Conservation (phyloP, 2,329 filamentous ascomycete species). For the Neopestalotiopsis sp. region DNA sequence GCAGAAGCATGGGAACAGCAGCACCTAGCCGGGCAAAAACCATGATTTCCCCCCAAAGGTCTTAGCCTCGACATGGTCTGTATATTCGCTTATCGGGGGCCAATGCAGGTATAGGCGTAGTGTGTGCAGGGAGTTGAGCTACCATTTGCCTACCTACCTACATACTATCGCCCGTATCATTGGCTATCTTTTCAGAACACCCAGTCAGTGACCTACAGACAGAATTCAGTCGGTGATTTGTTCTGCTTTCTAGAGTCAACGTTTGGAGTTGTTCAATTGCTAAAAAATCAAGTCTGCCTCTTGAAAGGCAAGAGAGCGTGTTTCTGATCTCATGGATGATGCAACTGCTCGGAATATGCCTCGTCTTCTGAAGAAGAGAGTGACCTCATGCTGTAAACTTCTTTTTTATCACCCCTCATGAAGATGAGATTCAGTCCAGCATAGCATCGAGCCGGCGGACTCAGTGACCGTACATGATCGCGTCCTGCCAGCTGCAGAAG, state of each 20-base stretch:
- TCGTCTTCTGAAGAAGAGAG: background rate
- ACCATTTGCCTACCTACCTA: background rate
- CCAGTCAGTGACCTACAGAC: background rate
- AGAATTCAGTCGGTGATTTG: background rate
- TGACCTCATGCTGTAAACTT: background rate
- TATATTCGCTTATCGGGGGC: conserved; percentile 2
- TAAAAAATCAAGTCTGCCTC: background rate
- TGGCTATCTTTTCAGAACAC: background rate
- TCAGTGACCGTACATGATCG: background rate
- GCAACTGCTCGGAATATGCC: background rate
- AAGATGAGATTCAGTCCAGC: background rate
- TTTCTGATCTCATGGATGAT: background rate
- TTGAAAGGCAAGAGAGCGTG: background rate
- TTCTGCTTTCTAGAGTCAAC: background rate
- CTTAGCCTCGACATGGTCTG: background rate
- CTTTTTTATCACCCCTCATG: background rate
- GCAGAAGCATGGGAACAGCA: background rate
- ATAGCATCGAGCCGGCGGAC: background rate
- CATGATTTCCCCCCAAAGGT: background rate
- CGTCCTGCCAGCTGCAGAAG: background rate
- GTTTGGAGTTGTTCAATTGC: too few relatives aligned
- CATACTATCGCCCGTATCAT: background rate
- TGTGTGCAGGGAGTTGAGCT: background rate
- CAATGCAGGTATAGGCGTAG: conserved; percentile 1
- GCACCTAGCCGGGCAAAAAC: background rate